phyloP scores from a whole-genome alignment of 2,329 filamentous ascomycete species.

The Diatrype stigma region DNA sequence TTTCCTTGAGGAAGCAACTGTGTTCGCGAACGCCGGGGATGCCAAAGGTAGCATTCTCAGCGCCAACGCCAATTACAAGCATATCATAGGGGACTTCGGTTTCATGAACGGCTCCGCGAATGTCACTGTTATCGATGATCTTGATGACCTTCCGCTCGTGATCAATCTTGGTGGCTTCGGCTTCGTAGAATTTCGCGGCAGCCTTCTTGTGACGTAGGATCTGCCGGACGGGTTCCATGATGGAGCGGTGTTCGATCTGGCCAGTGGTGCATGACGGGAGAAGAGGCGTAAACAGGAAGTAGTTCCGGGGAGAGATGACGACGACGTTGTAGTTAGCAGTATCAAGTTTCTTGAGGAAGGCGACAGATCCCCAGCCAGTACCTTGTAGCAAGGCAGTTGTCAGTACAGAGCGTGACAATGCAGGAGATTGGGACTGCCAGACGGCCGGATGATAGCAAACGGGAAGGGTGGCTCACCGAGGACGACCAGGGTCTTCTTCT shows the following conservation, averaged over 20 bases:
- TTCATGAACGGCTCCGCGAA: slow-evolving; percentile 76
- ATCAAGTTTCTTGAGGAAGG: slow-evolving; percentile 96
- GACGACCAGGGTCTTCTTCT: slow-evolving; percentile 95
- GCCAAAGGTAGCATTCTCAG: slow-evolving; percentile 97
- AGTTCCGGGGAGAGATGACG: slow-evolving; percentile 96
- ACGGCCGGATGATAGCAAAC: neutral
- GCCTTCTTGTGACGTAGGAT: slow-evolving; percentile 94
- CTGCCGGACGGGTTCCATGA: slow-evolving; percentile 98
- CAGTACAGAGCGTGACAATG: slow-evolving; percentile 5
- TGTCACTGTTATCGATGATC: slow-evolving; percentile 87
- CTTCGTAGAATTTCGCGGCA: slow-evolving; percentile 94
- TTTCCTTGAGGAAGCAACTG: slow-evolving; percentile 98
- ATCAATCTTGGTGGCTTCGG: slow-evolving; percentile 93
- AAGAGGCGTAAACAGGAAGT: slow-evolving; percentile 98
- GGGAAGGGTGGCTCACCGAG: slow-evolving; percentile 59
- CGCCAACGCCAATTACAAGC: slow-evolving; percentile 94
- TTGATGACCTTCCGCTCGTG: slow-evolving; percentile 82
- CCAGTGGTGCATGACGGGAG: slow-evolving; percentile 97
- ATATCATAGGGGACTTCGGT: slow-evolving; percentile 97
- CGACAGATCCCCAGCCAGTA: slow-evolving; percentile 93
- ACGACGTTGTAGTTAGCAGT: slow-evolving; percentile 99
- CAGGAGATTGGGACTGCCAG: slow-evolving; percentile 1
- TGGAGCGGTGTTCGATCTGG: slow-evolving; percentile 96
- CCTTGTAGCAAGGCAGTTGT: slow-evolving; percentile 48
- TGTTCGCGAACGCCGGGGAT: slow-evolving; percentile 94